These are phyloP conservation scores for Monilinia fructicola DNA, from an alignment of 2,329 filamentous ascomycete genomes.

Conservation along the genomic window DNA sequence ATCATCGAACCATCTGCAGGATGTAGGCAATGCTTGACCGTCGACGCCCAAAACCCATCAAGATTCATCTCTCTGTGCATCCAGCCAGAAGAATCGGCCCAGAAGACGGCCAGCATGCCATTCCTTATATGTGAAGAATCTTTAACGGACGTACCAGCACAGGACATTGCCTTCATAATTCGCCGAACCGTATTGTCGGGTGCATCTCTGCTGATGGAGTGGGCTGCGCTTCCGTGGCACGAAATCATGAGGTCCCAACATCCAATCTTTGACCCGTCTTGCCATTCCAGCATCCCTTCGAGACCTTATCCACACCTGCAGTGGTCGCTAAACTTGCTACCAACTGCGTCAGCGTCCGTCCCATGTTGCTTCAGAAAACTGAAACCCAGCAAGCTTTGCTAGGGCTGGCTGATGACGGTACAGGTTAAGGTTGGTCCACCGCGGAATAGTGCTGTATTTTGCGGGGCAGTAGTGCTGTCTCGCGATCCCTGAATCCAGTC, in stretches of 20 bases:
- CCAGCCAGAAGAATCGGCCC: not conserved
- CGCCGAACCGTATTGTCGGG: slow-evolving; percentile 13
- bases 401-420: not conserved
- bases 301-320: not conserved
- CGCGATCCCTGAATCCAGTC: slow-evolving; percentile 7
- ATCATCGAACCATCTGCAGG: slow-evolving; percentile 1
- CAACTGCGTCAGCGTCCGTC: slow-evolving; percentile 19
- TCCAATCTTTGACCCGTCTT: slow-evolving; percentile 6
- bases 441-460: slow-evolving; percentile 16
- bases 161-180: too few relatives aligned
- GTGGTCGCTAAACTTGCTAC: slow-evolving; percentile 15
- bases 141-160: not conserved
- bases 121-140: not conserved
- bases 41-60: not conserved
- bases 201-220: slow-evolving; percentile 7
- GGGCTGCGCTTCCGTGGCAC: slow-evolving; percentile 12
- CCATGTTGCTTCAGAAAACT: slow-evolving; percentile 10
- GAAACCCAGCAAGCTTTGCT: slow-evolving; percentile 9
- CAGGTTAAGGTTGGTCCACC: slow-evolving; percentile 6
- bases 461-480: slow-evolving; percentile 14
- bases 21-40: not conserved
- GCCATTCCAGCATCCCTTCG: not conserved
- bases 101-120: not conserved
- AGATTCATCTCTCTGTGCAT: not conserved
- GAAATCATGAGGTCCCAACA: not conserved